Conservation (phyloP, 1,139 yeast species). For the Blastobotrys arbuscula region DNA sequence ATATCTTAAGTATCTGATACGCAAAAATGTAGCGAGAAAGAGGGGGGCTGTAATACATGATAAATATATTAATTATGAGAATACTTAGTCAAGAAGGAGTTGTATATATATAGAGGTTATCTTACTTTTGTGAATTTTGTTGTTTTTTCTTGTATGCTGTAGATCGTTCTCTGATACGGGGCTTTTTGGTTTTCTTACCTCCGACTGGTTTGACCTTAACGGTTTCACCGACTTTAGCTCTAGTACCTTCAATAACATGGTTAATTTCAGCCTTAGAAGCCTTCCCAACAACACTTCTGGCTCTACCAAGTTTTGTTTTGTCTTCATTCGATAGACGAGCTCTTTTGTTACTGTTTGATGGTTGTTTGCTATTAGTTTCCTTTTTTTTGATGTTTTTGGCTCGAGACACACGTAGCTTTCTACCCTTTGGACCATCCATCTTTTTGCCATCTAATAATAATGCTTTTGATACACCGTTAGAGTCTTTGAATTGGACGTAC, state of each 20-base stretch:
- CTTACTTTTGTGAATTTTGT: not conserved
- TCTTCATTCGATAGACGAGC: slow-evolving; percentile 38
- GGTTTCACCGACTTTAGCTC: slow-evolving; percentile 67
- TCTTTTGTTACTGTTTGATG: slow-evolving; percentile 22
- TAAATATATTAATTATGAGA: not conserved
- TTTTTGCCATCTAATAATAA: slow-evolving; percentile 69
- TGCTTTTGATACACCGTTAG: slow-evolving; percentile 78
- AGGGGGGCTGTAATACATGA: not conserved
- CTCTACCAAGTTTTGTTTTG: slow-evolving; percentile 76
- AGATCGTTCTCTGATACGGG: slow-evolving; percentile 62
- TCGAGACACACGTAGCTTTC: slow-evolving; percentile 75
- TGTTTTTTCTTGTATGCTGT: slow-evolving; percentile 45
- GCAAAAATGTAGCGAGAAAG: not conserved
- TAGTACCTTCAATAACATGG: slow-evolving; percentile 66
- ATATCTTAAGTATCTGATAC: too few relatives aligned
- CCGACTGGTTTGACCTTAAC: slow-evolving; percentile 28
- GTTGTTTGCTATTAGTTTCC: slow-evolving; percentile 29
- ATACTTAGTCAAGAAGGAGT: not conserved
- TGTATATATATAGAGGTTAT: not conserved
- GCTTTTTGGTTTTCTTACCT: slow-evolving; percentile 41
- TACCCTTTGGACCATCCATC: slow-evolving; percentile 42
- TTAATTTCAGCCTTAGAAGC: slow-evolving; percentile 68
- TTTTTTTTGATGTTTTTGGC: slow-evolving; percentile 56
- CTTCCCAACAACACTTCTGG: slow-evolving; percentile 65
- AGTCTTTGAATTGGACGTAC: slow-evolving; percentile 82